Evolutionary conservation across 352 stramenopile species (phyloP), one percentile per base, ranked within the genome.

Genomic region (Globisporangium middletonii): DNA sequence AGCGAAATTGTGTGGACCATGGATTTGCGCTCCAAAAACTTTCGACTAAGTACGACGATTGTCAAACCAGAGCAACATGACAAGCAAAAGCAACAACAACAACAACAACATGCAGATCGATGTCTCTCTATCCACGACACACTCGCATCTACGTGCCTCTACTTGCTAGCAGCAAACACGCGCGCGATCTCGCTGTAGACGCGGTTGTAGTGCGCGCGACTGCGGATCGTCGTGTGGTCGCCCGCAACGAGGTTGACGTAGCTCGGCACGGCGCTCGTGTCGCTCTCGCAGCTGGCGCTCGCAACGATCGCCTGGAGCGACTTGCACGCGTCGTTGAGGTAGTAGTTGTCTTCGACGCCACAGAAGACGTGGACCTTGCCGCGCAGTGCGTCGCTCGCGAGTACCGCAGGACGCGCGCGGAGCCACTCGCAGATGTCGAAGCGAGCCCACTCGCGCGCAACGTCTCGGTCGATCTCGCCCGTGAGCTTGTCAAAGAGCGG

Each of bases 321-420:
- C 23, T 76, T 67, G 55, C 82, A 92, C 16, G 79, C 82, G 43
- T 67, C 70, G 57, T 92, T 67, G 23, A 92, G 69, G 69, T 89
- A 89, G 69, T 89, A 89, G 33, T 73, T 89, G 63, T 92, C 82
- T 47, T 92, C 82, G 15, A 65, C 26, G 8, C 82, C 82, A 50
- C 82, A 92, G 47, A 89, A 72, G 6, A 92, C 82, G 52, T 89
- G 79, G 48, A 92, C 60, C 43, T 89, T 92, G 28, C 78, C 72
- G 44, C 63, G 55, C 15, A 92, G 55, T 47, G 38, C 46, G 26
- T 68, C 70, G 9, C 73, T 71, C 0, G 63, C 62, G 41, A 92
- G 59, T 23, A 83, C 57, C 4, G 71, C 56, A 1, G 67, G 67
- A 11, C 59, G 67, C 41, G 67, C 68, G 26, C 59, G 0, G 2